Percentiles rank a stretch among this genome's conserved stretches.
Conservation (phyloP, 1,139 yeast genomes). For the Pichia sp. region DNA sequence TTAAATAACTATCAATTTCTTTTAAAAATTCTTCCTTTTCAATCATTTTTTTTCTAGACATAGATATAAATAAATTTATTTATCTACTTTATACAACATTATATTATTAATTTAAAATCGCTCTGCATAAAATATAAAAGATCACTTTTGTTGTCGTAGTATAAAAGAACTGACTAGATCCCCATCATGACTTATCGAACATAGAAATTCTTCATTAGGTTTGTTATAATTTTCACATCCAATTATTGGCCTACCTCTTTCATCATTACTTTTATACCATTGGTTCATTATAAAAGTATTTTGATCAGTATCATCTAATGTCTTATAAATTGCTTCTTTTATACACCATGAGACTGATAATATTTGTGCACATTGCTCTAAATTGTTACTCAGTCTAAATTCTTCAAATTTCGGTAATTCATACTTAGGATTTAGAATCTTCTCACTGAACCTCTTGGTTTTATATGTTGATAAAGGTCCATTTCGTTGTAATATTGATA, state of each 20-base stretch:
- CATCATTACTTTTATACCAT: conserved; percentile 49
- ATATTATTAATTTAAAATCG: not conserved
- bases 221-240: conserved; percentile 30
- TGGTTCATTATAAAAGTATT: conserved; percentile 45
- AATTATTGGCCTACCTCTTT: conserved; percentile 35
- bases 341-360: conserved; percentile 61
- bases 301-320: conserved; percentile 48
- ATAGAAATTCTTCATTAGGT: conserved; percentile 41
- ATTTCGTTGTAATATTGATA: conserved; percentile 34
- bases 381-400: conserved; percentile 16
- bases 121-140: too few relatives aligned
- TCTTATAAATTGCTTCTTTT: conserved; percentile 70
- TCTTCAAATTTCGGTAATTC: conserved; percentile 39
- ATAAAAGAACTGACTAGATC: conserved; percentile 41
- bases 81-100: not conserved
- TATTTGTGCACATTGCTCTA: conserved; percentile 30
- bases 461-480: conserved; percentile 26
- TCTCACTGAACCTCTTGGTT: conserved; percentile 37
- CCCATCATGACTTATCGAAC: conserved; percentile 63
- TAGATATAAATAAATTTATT: not conserved
- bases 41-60: not conserved
- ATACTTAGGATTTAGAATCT: conserved; percentile 45
- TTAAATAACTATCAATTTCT: not conserved
- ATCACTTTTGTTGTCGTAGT: conserved; percentile 33
- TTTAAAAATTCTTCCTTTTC: not conserved